These are phyloP conservation scores for Myrmaecium sp. DNA, from an alignment of 2,329 filamentous ascomycete genomes.

Conservation along the genomic window DNA sequence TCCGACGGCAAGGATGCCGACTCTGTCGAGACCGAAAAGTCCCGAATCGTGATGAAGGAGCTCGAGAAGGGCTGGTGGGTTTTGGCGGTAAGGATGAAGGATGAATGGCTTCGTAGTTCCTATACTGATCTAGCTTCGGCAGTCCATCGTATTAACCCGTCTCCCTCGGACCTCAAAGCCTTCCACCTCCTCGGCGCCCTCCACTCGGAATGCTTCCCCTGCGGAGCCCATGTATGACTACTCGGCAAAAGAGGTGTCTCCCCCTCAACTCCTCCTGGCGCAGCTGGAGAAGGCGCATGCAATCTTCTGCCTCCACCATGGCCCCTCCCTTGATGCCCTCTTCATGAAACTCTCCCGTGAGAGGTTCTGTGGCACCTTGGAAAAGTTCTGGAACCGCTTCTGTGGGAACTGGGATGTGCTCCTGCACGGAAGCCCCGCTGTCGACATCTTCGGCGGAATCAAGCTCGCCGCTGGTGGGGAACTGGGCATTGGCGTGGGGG, in stretches of 20 bases:
- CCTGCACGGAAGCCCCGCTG: slow-evolving; percentile 73
- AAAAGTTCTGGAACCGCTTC: slow-evolving; percentile 66
- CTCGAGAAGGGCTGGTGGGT: slow-evolving; percentile 93
- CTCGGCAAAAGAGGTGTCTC: slow-evolving; percentile 79
- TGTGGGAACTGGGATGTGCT: slow-evolving; percentile 65
- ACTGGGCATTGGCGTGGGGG: slow-evolving; percentile 82
- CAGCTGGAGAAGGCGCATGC: slow-evolving; percentile 72
- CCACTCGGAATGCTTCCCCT: slow-evolving; percentile 9
- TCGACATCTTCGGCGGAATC: slow-evolving; percentile 63
- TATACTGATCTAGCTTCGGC: slow-evolving; percentile 5
- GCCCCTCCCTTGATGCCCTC: slow-evolving; percentile 52
- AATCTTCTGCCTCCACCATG: slow-evolving; percentile 79
- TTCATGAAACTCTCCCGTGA: slow-evolving; percentile 46
- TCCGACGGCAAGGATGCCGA: slow-evolving; percentile 61
- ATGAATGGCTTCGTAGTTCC: not conserved
- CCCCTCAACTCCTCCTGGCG: slow-evolving; percentile 56
- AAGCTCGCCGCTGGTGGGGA: slow-evolving; percentile 84
- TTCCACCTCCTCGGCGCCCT: slow-evolving; percentile 9
- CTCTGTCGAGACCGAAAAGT: slow-evolving; percentile 79
- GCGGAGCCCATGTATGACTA: slow-evolving; percentile 50
- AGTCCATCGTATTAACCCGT: slow-evolving; percentile 71
- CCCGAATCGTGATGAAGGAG: slow-evolving; percentile 69
- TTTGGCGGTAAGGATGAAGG: slow-evolving; percentile 49
- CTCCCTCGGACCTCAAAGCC: slow-evolving; percentile 35
- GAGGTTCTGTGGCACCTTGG: slow-evolving; percentile 55